Percentiles rank a stretch among this genome's conserved stretches.
Conservation (phyloP, 345 rosid genomes). For the Brassica carinata region DNA sequence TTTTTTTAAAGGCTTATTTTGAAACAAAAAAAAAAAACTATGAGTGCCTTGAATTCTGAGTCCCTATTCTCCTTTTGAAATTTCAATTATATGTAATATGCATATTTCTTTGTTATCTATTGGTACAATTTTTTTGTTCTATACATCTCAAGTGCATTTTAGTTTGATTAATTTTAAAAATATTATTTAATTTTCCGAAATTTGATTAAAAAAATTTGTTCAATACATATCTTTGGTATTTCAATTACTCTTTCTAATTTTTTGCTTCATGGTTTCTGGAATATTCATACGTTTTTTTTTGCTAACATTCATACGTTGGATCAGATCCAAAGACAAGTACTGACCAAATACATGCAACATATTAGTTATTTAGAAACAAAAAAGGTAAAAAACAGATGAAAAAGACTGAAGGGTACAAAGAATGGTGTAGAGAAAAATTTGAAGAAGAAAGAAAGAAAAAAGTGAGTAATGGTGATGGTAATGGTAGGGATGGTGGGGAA, state of each 20-base stretch:
- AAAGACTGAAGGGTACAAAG: conserved; percentile 26
- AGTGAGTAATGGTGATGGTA: conserved; percentile 37
- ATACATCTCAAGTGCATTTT: background rate
- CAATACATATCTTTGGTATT: background rate
- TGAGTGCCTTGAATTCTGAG: conserved; percentile 14
- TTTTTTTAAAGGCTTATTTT: conserved; percentile 12
- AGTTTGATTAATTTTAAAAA: background rate
- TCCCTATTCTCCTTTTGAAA: conserved; percentile 16
- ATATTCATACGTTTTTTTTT: background rate
- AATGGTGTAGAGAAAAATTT: conserved; percentile 25
- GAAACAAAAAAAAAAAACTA: conserved; percentile 25
- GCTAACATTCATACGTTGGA: background rate
- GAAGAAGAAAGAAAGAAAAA: conserved; percentile 25
- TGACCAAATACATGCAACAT: conserved; percentile 31
- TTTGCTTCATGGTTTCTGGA: background rate
- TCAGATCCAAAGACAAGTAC: conserved; percentile 11
- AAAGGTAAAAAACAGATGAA: background rate
- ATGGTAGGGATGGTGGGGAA: conserved; percentile 41
- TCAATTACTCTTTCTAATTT: background rate
- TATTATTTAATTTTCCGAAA: background rate
- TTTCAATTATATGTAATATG: background rate
- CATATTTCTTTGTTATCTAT: background rate
- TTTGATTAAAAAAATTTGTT: background rate
- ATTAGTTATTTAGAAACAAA: conserved; percentile 19
- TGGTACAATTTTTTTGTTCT: background rate